Percentiles rank a stretch among this genome's conserved stretches.
Conservation (phyloP, 495 filamentous ascomycete species). For the Penicillium bialowiezense region DNA sequence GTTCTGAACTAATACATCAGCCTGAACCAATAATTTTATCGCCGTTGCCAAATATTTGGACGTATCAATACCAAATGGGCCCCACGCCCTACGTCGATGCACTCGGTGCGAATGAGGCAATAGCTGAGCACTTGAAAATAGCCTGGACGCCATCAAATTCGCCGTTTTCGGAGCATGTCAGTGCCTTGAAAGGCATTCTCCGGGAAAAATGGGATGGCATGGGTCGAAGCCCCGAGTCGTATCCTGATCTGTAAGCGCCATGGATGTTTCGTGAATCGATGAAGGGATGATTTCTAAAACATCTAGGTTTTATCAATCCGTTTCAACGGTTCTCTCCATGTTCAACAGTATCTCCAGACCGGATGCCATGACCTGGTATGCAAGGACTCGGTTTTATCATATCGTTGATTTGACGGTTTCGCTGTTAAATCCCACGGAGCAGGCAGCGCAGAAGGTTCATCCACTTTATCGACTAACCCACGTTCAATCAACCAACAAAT, state of each 20-base stretch:
- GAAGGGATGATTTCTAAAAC: neutral
- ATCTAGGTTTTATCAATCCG: neutral
- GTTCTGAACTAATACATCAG: neutral
- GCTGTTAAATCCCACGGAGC: neutral
- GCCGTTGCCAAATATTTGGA: neutral
- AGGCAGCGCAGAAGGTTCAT: neutral
- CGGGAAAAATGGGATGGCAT: neutral
- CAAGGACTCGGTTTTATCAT: neutral
- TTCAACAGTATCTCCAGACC: neutral
- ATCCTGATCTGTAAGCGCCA: neutral
- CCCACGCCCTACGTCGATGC: neutral
- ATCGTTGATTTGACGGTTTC: neutral
- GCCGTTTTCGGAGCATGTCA: neutral
- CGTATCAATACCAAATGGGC: neutral
- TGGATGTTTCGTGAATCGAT: neutral
- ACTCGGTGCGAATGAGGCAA: neutral
- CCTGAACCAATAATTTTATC: neutral
- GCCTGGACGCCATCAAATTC: neutral
- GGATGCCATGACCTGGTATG: neutral
- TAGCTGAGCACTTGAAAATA: neutral
- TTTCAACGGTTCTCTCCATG: neutral
- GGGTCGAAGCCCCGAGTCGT: neutral
- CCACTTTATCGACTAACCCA: neutral
- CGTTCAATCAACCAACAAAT: neutral
- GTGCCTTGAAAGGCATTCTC: neutral